Percentiles rank a stretch among this genome's conserved stretches.
These are phyloP conservation scores for Austroboletus niveus DNA, from an alignment of 1,284 basidiomycete species.

Conservation along the genomic window DNA sequence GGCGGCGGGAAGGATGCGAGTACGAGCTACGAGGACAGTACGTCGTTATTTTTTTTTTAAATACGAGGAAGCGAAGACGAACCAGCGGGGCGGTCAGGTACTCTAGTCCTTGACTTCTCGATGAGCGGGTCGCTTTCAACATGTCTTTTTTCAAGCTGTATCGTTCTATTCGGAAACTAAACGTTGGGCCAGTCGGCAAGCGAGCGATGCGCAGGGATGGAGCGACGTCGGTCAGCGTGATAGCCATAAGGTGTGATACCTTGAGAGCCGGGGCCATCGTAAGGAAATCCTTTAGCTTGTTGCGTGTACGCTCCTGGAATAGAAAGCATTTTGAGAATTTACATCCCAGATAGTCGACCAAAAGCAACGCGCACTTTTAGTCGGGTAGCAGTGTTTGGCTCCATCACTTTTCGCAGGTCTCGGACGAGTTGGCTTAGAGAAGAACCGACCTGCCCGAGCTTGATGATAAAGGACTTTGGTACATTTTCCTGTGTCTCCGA, in stretches of 20 bases:
- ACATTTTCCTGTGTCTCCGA: slow-evolving; percentile 38
- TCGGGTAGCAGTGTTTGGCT: slow-evolving; percentile 94
- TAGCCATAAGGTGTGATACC: slow-evolving; percentile 92
- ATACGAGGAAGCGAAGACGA: slow-evolving; percentile 28
- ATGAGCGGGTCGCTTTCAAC: slow-evolving; percentile 61
- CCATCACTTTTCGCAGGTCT: slow-evolving; percentile 94
- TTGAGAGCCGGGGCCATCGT: slow-evolving; percentile 89
- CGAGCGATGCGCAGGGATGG: slow-evolving; percentile 88
- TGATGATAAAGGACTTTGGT: slow-evolving; percentile 88
- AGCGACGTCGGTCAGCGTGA: slow-evolving; percentile 83
- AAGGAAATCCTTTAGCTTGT: slow-evolving; percentile 94
- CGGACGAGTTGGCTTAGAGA: slow-evolving; percentile 88
- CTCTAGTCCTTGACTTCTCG: slow-evolving; percentile 79
- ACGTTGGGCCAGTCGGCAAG: slow-evolving; percentile 89
- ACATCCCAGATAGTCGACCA: background rate
- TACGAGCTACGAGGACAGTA: slow-evolving; percentile 50
- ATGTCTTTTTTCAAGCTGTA: slow-evolving; percentile 91
- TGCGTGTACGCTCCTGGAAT: slow-evolving; percentile 82
- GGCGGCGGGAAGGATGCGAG: slow-evolving; percentile 75
- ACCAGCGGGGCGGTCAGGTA: slow-evolving; percentile 86
- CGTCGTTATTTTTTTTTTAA: background rate
- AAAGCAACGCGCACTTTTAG: slow-evolving; percentile 61
- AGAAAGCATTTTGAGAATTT: background rate
- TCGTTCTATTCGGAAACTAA: slow-evolving; percentile 90
- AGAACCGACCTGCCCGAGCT: slow-evolving; percentile 88